Evolutionary conservation across 306 rosid species (phyloP).

Genomic region (Luffa aegyptiaca): DNA sequence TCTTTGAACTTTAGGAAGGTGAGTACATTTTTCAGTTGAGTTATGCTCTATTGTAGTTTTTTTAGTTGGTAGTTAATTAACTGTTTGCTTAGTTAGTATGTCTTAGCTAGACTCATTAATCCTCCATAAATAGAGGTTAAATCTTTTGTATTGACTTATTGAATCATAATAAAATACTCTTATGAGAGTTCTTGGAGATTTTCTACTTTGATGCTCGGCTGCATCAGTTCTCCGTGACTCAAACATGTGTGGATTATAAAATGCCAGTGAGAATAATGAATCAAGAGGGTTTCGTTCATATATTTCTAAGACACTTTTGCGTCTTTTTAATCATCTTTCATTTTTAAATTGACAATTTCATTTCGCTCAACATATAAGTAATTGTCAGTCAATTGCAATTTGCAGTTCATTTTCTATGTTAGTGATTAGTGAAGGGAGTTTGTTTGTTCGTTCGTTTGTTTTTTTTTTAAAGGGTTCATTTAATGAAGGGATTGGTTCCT

Average conservation of each 20-base stretch:
- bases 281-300: neutral
- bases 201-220: neutral
- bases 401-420: slow-evolving; percentile 22
- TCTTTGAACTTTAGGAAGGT: neutral
- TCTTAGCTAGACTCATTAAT: neutral
- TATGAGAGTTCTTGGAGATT: neutral
- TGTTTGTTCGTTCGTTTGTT: too few relatives aligned
- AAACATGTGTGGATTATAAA: neutral
- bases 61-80: neutral
- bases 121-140: neutral
- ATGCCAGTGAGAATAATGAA: neutral
- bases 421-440: neutral
- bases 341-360: neutral
- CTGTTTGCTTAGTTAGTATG: neutral
- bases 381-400: slow-evolving; percentile 9
- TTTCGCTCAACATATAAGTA: neutral
- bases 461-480: too few relatives aligned
- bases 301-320: neutral
- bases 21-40: neutral
- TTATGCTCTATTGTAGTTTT: neutral
- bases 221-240: neutral
- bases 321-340: neutral
- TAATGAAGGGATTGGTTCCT: neutral
- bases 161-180: neutral
- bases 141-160: neutral